A percentile compares a stretch with the other conserved stretches of the same genome.
Evolutionary conservation across 2,329 filamentous ascomycete genomes (phyloP).

Genomic region (Coniochaeta ligniaria): DNA sequence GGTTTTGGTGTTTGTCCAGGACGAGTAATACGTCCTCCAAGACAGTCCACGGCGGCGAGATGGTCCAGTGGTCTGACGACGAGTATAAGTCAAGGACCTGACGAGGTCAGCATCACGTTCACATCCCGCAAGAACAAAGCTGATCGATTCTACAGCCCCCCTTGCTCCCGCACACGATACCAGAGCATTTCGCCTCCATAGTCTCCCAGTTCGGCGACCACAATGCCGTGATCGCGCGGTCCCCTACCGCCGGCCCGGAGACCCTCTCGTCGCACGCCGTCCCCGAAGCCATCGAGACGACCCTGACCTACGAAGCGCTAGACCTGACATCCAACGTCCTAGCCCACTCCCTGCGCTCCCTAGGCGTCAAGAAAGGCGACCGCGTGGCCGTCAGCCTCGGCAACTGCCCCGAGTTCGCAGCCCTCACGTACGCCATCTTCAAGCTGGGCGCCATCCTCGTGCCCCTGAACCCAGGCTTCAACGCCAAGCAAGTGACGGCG

Average conservation of each 20-base stretch:
- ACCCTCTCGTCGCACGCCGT: slow-evolving; percentile 37
- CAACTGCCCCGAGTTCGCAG: slow-evolving; percentile 77
- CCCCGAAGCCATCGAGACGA: slow-evolving; percentile 51
- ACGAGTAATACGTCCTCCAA: neutral
- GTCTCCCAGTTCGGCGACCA: slow-evolving; percentile 59
- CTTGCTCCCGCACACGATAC: slow-evolving; percentile 61
- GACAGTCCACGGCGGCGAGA: neutral
- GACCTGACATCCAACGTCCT: slow-evolving; percentile 71
- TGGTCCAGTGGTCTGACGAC: slow-evolving; percentile 10
- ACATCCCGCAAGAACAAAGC: neutral
- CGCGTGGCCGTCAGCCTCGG: slow-evolving; percentile 81
- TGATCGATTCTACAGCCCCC: slow-evolving; percentile 44
- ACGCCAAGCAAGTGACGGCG: slow-evolving; percentile 65
- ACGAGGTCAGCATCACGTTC: slow-evolving; percentile 9
- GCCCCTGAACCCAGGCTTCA: slow-evolving; percentile 90
- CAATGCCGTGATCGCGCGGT: slow-evolving; percentile 47
- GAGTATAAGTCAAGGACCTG: slow-evolving; percentile 13
- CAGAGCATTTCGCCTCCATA: slow-evolving; percentile 62
- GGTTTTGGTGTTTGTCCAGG: neutral
- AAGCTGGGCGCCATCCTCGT: slow-evolving; percentile 92
- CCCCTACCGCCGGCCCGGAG: slow-evolving; percentile 23
- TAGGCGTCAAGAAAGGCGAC: slow-evolving; percentile 75
- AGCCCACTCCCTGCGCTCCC: slow-evolving; percentile 59
- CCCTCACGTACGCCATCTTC: slow-evolving; percentile 81
- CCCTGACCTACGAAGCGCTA: slow-evolving; percentile 67